Evolutionary conservation across 192 early-diverging fungal genomes (phyloP).

Genomic region (Rhizoclosmatium globosum): DNA sequence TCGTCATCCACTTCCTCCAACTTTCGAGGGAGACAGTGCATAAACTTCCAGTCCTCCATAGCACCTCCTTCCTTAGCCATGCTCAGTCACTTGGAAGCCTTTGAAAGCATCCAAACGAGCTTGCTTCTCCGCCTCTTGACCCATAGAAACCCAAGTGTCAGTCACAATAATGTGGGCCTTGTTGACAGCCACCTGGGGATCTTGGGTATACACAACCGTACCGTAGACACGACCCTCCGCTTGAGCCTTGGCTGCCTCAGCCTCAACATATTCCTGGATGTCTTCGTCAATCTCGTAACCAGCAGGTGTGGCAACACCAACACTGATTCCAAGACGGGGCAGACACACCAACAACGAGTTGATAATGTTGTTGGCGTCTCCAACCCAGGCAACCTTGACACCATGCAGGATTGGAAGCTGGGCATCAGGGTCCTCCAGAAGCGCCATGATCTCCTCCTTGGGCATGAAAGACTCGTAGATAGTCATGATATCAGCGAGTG

Average conservation of each 20-base stretch:
- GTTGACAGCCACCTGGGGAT: constrained; percentile 80
- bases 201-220: constrained; percentile 60
- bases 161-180: constrained; percentile 93
- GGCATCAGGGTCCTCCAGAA: constrained; percentile 41
- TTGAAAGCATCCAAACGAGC: constrained; percentile 81
- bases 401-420: constrained; percentile 60
- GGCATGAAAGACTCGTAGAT: constrained; percentile 80
- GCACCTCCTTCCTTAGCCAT: constrained; percentile 81
- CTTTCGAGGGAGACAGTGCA: constrained; percentile 99
- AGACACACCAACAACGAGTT: constrained; percentile 89
- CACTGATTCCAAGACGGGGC: constrained; percentile 85
- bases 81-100: constrained; percentile 86
- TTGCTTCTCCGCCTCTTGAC: constrained; percentile 91
- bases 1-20: constrained; percentile 97
- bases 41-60: constrained; percentile 91
- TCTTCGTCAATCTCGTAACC: constrained; percentile 79
- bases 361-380: constrained; percentile 97
- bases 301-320: constrained; percentile 85
- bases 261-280: constrained; percentile 72
- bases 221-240: constrained; percentile 42
- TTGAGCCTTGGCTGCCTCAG: constrained; percentile 64
- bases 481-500: constrained; percentile 94
- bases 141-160: constrained; percentile 99
- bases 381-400: constrained; percentile 95
- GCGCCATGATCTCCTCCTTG: neutral